Evolutionary conservation across 768 basidiomycete species (phyloP).

Genomic region (Hygrocybe coccinea): DNA sequence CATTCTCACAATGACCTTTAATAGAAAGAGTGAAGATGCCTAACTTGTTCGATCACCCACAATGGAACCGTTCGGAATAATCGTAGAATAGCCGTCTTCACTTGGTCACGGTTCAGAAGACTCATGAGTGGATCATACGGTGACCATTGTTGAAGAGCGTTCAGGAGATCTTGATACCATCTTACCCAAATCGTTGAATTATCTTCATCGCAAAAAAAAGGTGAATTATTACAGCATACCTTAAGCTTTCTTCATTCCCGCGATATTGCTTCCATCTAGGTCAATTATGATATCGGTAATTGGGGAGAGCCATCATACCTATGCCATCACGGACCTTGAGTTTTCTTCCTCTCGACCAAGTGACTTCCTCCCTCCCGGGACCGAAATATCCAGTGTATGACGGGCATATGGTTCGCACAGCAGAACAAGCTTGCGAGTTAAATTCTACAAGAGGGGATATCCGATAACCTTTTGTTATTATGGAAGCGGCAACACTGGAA

Average conservation of each 20-base stretch:
- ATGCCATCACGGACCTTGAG: not conserved
- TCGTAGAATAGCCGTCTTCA: not conserved
- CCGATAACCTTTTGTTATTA: not conserved
- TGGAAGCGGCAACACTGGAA: not conserved
- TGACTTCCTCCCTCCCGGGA: not conserved
- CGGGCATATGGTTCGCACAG: conserved; percentile 1
- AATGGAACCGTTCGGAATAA: not conserved
- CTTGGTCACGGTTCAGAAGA: not conserved
- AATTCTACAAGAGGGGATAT: not conserved
- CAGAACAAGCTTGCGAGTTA: not conserved
- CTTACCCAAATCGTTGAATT: not conserved
- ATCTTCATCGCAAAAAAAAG: not conserved
- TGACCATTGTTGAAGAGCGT: not conserved
- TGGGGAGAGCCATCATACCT: not conserved
- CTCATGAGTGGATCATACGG: not conserved
- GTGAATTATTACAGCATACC: not conserved
- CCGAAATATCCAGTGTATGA: not conserved
- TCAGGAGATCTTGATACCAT: not conserved
- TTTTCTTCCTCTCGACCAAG: not conserved
- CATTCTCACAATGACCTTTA: not conserved
- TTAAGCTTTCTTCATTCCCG: not conserved
- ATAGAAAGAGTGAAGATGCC: not conserved
- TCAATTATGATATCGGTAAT: not conserved
- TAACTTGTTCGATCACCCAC: not conserved
- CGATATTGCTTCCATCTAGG: no score